Evolutionary conservation across 495 filamentous ascomycete species (phyloP).

Genomic region (Parachaetomium inaequale): DNA sequence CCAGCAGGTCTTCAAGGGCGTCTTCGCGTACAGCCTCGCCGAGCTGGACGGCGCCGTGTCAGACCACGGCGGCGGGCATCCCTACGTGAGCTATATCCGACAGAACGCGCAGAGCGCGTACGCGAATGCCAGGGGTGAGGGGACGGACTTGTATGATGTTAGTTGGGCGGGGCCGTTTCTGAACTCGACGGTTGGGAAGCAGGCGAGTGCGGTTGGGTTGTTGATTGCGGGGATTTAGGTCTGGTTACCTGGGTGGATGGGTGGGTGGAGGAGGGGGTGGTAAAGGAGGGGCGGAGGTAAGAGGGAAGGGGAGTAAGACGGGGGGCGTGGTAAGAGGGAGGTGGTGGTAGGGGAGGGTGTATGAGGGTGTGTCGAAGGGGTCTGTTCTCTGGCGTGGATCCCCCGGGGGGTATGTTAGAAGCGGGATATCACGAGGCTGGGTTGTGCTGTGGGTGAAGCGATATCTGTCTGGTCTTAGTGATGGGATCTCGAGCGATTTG

Average conservation of each 20-base stretch:
- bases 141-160: constrained; percentile 47
- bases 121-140: constrained; percentile 7
- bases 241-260: background rate
- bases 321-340: no score
- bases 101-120: constrained; percentile 58
- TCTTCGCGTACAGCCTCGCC: constrained; percentile 62
- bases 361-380: no score
- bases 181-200: constrained; percentile 49
- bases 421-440: no score
- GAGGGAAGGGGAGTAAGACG: no score
- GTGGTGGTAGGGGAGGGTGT: no score
- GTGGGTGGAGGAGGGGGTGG: background rate
- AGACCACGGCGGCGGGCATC: background rate
- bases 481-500: no score
- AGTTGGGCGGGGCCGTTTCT: constrained; percentile 55
- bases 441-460: no score
- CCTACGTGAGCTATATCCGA: constrained; percentile 50
- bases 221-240: constrained; percentile 38
- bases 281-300: background rate
- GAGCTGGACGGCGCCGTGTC: constrained; percentile 35
- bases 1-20: constrained; percentile 68
- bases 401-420: no score
- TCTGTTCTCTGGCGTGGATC: no score
- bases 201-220: constrained; percentile 58
- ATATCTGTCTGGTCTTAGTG: no score